Conservation (phyloP, 768 basidiomycete genomes). For the Panaeolus cyanescens region DNA sequence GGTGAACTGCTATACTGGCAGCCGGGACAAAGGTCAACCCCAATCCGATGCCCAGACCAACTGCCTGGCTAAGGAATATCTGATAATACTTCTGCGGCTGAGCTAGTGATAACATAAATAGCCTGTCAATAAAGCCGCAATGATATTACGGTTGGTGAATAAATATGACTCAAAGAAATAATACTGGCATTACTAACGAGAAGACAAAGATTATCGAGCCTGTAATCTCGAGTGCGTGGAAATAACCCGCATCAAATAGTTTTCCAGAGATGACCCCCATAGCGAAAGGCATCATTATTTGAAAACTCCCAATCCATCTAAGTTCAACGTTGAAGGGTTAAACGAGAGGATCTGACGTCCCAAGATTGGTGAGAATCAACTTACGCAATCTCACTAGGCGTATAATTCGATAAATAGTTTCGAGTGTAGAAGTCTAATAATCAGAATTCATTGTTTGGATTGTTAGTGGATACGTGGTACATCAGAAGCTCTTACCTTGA, state of each 20-base stretch:
- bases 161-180: too few species aligned
- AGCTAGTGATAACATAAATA: constrained; percentile 43
- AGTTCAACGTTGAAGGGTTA: constrained; percentile 6
- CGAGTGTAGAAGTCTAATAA: constrained; percentile 43
- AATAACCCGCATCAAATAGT: constrained; percentile 47
- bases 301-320: constrained; percentile 53
- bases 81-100: constrained; percentile 43
- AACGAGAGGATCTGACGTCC: background rate
- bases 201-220: constrained; percentile 21
- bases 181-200: too few species aligned
- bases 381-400: constrained; percentile 42
- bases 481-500: constrained; percentile 25
- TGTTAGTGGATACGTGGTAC: background rate
- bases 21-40: constrained; percentile 50
- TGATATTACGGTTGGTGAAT: constrained; percentile 19
- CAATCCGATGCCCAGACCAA: constrained; percentile 49
- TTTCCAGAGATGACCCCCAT: constrained; percentile 40
- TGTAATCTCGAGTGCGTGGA: constrained; percentile 25
- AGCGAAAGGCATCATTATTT: constrained; percentile 42
- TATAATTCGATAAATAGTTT: constrained; percentile 31
- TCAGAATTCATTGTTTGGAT: constrained; percentile 26
- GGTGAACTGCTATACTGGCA: constrained; percentile 38
- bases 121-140: constrained; percentile 19
- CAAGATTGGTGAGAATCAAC: constrained; percentile 5
- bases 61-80: constrained; percentile 53